Base-by-base conservation (phyloP, 2,329 filamentous ascomycete species). In the Graphilbum ipis-grandicollis region DNA sequence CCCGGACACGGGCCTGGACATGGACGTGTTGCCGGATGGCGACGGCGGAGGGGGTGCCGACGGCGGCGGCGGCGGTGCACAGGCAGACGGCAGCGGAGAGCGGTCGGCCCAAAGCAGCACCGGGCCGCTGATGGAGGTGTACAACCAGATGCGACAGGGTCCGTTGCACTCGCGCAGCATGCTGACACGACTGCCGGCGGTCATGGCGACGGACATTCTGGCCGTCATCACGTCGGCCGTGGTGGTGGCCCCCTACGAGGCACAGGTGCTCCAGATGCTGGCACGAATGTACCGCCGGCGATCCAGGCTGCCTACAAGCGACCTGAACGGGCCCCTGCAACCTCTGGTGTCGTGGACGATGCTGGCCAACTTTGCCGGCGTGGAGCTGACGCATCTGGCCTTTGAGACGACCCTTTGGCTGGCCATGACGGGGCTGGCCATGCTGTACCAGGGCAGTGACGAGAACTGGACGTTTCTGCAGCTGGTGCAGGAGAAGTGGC, bases 141-240 rank as follows among this genome's bases (percentile, higher is more conserved):
- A 18, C 19, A 3, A 14, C 19, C 34, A 10, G 13, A 3, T 4
- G 9, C n/a, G 14, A 6, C 21, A 21, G 3, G 36, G 28, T 2
- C 32, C 36, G 6, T 7, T 43, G 33, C 55, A 46, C 46, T 50
- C 47, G 40, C 21, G 50, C 41, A 72, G 63, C 6, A 50, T 60
- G 32, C 56, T 74, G 12, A 68, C 66, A 0, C 58, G 56, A 29
- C 54, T 72, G 2, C 67, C 69, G 7, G 57, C 63, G 0, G 42
- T 51, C 12, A 47, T 70, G 5, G 67, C 65, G 0, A 55, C 62
- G 0, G 59, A 63, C 31, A 57, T 68, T 3, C 50, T 71, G 19
- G 57, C 63, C 1, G 55, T 61, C 19, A 53, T 63, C 2, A 44
- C 56, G 1, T 50, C 59, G 1, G 57, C 63, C 23, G 34, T 69